These are phyloP conservation scores for Ogataea wickerhamii DNA, from an alignment of 805 yeast species.

Conservation along the genomic window DNA sequence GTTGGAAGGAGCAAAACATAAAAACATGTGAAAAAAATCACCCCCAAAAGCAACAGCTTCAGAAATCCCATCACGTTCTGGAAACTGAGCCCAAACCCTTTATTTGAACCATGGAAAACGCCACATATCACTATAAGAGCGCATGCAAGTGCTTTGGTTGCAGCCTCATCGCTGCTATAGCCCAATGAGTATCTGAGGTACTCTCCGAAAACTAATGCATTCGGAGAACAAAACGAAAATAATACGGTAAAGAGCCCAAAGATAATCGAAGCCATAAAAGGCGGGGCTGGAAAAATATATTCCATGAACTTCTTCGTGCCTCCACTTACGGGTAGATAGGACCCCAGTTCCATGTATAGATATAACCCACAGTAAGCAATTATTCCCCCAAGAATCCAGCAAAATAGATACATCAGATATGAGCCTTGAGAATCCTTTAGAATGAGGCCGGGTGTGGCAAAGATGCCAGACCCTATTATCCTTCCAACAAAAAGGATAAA, in stretches of 20 bases:
- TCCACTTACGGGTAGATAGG: conserved; percentile 65
- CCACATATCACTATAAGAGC: conserved; percentile 15
- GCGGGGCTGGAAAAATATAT: conserved; percentile 54
- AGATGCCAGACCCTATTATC: conserved; percentile 68
- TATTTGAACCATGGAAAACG: conserved; percentile 39
- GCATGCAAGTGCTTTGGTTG: conserved; percentile 17
- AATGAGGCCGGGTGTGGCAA: conserved; percentile 62
- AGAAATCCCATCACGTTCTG: conserved; percentile 45
- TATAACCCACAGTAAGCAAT: conserved; percentile 59
- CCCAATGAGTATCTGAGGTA: conserved; percentile 41
- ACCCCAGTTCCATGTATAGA: conserved; percentile 60
- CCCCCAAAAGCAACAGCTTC: conserved; percentile 37
- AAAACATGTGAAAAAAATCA: conserved; percentile 39
- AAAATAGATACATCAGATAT: conserved; percentile 45
- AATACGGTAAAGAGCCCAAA: conserved; percentile 41
- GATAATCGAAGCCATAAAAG: conserved; percentile 39
- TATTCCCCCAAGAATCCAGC: conserved; percentile 57
- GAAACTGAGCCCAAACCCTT: conserved; percentile 38
- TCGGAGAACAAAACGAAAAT: conserved; percentile 41
- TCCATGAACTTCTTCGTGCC: conserved; percentile 67
- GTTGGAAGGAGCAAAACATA: conserved; percentile 38
- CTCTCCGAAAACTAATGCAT: conserved; percentile 48
- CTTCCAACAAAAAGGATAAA: conserved; percentile 57
- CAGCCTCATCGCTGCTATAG: conserved; percentile 31
- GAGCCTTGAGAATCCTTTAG: conserved; percentile 61